Evolutionary conservation across 139 green algal species (phyloP), one percentile per base, ranked within the genome.

Genomic region (Micractinium sp.): DNA sequence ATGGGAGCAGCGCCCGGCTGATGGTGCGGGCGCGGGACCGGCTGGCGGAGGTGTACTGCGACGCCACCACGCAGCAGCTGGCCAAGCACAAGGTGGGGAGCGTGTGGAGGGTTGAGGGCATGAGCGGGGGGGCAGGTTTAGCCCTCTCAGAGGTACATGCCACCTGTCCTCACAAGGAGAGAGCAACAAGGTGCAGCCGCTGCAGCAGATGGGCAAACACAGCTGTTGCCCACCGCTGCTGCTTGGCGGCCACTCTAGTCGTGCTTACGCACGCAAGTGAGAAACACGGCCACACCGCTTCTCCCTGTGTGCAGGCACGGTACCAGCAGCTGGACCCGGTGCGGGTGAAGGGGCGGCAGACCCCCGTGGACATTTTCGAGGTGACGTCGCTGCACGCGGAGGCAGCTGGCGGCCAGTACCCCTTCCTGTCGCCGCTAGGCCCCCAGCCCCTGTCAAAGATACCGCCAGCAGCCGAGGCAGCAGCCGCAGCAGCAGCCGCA

Each of bases 1-100:
- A 15, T 13, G 29, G 4, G 20, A 76, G 83, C 83, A 87, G 90
- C 20, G 96, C 95, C 0, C 82, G 96, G 4, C 93, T 98, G 18
- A 98, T 98, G 96, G 89, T 91, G 80, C 93, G 33, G 23, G 83
- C 33, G 60, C 78, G 22, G 38, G 85, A 86, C 53, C 63, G 73
- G 4, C 79, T 77, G 31, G 66, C 61, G 29, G 63, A 92, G n/a
- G 92, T 97, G 31, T 93, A 97, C 77, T 97, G 95, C 90, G 95
- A 97, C 87, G 85, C 92, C 56, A 89, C 91, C 75, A 97, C 95
- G 20, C 88, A 94, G 86, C 76, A 87, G 83, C 83, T 87, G 67
- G 89, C 75, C 33, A 85, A 76, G 85, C 39, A 63, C 85, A 89
- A 84, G 56, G 78, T 84, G 41, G 5, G 39, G 3, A 27, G 13